Evolutionary conservation across 2,329 filamentous ascomycete species (phyloP).

Genomic region (Fusarium equiseti): DNA sequence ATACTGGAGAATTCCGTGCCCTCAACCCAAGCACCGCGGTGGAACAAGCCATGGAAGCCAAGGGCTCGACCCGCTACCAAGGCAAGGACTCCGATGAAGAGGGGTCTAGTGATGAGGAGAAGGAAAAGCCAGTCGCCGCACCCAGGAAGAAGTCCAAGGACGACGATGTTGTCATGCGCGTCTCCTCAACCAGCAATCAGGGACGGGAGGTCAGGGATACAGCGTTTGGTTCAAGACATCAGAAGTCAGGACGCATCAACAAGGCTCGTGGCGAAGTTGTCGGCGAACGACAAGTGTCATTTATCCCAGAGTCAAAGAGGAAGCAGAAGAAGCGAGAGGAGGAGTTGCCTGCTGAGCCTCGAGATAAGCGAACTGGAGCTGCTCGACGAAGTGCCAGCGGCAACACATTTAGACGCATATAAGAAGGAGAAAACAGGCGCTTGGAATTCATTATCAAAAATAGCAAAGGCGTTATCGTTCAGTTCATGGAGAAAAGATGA

Average conservation of each 20-base stretch:
- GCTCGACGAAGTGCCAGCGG: constrained; percentile 78
- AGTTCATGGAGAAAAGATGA: constrained; percentile 42
- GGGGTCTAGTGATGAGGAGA: constrained; percentile 59
- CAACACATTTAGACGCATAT: constrained; percentile 79
- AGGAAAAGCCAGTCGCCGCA: constrained; percentile 44
- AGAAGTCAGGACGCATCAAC: constrained; percentile 61
- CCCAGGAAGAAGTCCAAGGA: constrained; percentile 49
- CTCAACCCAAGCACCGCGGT: constrained; percentile 88
- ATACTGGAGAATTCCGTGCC: constrained; percentile 83
- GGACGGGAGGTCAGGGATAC: constrained; percentile 67
- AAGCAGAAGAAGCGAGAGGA: constrained; percentile 59
- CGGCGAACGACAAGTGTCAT: constrained; percentile 78
- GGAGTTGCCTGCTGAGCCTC: constrained; percentile 44
- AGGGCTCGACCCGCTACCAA: constrained; percentile 55
- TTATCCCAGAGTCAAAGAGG: constrained; percentile 71
- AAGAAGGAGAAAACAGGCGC: constrained; percentile 48
- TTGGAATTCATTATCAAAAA: constrained; percentile 42
- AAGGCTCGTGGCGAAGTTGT: constrained; percentile 65
- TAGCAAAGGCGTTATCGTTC: constrained; percentile 44
- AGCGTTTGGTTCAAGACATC: constrained; percentile 67
- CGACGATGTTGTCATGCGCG: constrained; percentile 69
- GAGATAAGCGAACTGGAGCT: constrained; percentile 53
- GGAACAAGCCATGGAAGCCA: constrained; percentile 49
- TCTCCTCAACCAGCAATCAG: constrained; percentile 76
- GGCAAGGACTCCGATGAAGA: constrained; percentile 59